These are phyloP conservation scores for Vigna angularis DNA, from an alignment of 306 rosid genomes.

Conservation along the genomic window DNA sequence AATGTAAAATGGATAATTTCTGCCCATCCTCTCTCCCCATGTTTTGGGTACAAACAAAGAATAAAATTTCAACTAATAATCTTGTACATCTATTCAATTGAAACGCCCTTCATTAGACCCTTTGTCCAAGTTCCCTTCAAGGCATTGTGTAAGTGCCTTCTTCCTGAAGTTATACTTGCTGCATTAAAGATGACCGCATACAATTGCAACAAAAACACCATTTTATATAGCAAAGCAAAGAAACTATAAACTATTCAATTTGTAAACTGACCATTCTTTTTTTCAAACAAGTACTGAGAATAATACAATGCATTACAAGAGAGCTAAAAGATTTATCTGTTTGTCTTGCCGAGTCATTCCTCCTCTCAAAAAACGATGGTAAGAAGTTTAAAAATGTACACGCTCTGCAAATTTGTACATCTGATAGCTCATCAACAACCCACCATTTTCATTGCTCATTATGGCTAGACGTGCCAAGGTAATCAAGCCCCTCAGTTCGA, in stretches of 20 bases:
- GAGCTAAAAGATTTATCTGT: slow-evolving; percentile 30
- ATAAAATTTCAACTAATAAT: not conserved
- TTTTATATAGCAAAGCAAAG: slow-evolving; percentile 23
- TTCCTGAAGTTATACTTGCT: not conserved
- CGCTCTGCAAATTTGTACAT: slow-evolving; percentile 56
- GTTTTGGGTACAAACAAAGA: not conserved
- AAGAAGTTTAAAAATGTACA: slow-evolving; percentile 50
- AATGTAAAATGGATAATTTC: not conserved
- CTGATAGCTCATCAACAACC: slow-evolving; percentile 50
- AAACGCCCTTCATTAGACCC: not conserved
- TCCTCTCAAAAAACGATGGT: slow-evolving; percentile 50
- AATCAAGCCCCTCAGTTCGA: slow-evolving; percentile 84
- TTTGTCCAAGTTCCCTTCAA: not conserved
- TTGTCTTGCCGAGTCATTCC: slow-evolving; percentile 33
- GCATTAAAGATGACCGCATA: not conserved
- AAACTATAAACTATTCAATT: slow-evolving; percentile 38
- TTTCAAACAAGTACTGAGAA: slow-evolving; percentile 51
- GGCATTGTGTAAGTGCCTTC: not conserved
- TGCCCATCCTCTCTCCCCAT: not conserved
- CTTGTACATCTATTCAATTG: not conserved
- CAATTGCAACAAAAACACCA: slow-evolving; percentile 35
- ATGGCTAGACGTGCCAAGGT: slow-evolving; percentile 57
- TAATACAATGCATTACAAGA: slow-evolving; percentile 42
- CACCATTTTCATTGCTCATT: slow-evolving; percentile 46
- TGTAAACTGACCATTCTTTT: slow-evolving; percentile 38